Evolutionary conservation across 2,329 filamentous ascomycete genomes (phyloP).

Genomic region (Aspergillus puulaauensis): DNA sequence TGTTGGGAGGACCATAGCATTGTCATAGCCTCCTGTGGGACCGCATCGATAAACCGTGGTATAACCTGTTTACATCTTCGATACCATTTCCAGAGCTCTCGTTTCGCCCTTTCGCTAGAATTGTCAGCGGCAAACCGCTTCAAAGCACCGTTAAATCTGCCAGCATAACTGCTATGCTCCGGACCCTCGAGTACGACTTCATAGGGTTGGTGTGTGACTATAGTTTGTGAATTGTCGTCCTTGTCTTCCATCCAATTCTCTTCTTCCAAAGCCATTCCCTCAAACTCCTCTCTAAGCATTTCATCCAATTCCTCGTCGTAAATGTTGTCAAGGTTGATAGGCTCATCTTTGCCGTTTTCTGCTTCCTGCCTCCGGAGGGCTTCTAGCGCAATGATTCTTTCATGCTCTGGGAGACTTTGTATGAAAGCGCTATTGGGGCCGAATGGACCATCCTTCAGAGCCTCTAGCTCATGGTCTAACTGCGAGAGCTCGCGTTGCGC

Average conservation of each 20-base stretch:
- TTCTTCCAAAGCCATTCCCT: constrained; percentile 36
- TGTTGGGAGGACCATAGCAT: constrained; percentile 63
- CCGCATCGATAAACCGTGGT: constrained; percentile 49
- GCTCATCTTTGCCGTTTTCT: constrained; percentile 30
- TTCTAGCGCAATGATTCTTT: constrained; percentile 42
- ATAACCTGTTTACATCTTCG: constrained; percentile 49
- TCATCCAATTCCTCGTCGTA: constrained; percentile 45
- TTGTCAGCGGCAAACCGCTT: constrained; percentile 28
- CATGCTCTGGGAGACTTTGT: constrained; percentile 39
- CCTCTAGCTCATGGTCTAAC: constrained; percentile 41
- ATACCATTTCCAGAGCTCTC: constrained; percentile 52
- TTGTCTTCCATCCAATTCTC: constrained; percentile 33
- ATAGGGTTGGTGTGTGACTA: constrained; percentile 22
- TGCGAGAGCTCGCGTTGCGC: constrained; percentile 39
- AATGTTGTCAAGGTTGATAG: constrained; percentile 33
- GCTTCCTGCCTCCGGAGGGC: constrained; percentile 44
- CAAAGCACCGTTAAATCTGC: constrained; percentile 42
- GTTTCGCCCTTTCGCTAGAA: constrained; percentile 28
- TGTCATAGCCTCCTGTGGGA: constrained; percentile 64
- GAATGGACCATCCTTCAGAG: constrained; percentile 44
- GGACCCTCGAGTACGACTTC: constrained; percentile 34
- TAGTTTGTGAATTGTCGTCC: constrained; percentile 17
- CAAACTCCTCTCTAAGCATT: constrained; percentile 39
- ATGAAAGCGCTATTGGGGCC: constrained; percentile 46
- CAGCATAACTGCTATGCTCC: constrained; percentile 39